Conservation (phyloP, 352 stramenopile species). For the Phytopythium oedochilum region DNA sequence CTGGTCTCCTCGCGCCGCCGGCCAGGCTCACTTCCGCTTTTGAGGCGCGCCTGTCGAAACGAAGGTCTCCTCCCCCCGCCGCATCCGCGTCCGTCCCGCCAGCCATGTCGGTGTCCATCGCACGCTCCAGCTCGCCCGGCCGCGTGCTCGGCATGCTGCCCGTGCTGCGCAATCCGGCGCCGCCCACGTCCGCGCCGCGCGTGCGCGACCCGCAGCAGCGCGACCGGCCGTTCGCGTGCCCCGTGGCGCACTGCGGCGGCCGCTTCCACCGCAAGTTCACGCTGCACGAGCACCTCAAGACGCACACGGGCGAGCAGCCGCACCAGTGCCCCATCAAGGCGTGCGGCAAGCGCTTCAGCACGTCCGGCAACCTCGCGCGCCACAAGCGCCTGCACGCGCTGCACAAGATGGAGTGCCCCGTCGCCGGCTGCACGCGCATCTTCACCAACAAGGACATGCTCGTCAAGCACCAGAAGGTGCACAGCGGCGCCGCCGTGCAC, state of each 20-base stretch:
- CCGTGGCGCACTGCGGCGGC: slow-evolving; percentile 19
- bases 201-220: slow-evolving; percentile 19
- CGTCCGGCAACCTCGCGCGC: slow-evolving; percentile 51
- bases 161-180: not conserved
- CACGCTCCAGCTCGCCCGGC: slow-evolving; percentile 10
- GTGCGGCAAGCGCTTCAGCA: slow-evolving; percentile 62
- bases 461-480: slow-evolving; percentile 48
- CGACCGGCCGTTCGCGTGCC: slow-evolving; percentile 26
- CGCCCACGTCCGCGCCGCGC: slow-evolving; percentile 9
- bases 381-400: slow-evolving; percentile 64
- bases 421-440: slow-evolving; percentile 37
- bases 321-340: slow-evolving; percentile 47
- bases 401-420: slow-evolving; percentile 53
- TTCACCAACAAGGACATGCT: slow-evolving; percentile 61
- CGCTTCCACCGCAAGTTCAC: slow-evolving; percentile 73
- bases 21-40: slow-evolving; percentile 27
- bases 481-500: slow-evolving; percentile 47
- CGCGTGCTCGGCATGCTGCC: not conserved
- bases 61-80: not conserved
- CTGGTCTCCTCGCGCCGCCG: not conserved
- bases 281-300: slow-evolving; percentile 72
- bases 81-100: too few relatives aligned
- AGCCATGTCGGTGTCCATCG: slow-evolving; percentile 2
- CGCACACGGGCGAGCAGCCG: slow-evolving; percentile 71
- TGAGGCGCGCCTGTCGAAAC: slow-evolving; percentile 20